phyloP scores from a whole-genome alignment of 2,329 filamentous ascomycete species.

The Exophiala sideris region DNA sequence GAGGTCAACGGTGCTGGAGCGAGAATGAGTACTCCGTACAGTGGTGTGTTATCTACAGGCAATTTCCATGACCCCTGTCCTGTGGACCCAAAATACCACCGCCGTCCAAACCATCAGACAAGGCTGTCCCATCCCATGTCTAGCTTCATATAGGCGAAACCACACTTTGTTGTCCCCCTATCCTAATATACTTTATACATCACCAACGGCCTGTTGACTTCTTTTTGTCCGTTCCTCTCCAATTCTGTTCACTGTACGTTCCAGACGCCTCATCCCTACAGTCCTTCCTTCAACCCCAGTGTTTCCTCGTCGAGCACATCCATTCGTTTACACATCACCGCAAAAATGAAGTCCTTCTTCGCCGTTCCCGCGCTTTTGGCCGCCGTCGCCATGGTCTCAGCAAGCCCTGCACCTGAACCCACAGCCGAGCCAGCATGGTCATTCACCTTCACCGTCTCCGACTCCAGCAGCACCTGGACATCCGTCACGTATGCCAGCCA shows the following conservation, averaged over 20 bases:
- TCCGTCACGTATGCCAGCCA: conserved; percentile 5
- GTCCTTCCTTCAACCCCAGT: background rate
- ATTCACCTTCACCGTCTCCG: conserved; percentile 21
- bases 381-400: conserved; percentile 9
- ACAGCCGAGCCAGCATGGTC: conserved; percentile 13
- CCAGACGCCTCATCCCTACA: background rate
- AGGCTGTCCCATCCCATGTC: conserved; percentile 15
- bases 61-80: conserved; percentile 19
- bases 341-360: conserved; percentile 22
- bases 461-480: conserved; percentile 18
- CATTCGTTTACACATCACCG: conserved; percentile 3
- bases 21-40: too few species aligned
- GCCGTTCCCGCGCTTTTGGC: conserved; percentile 21
- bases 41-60: background rate
- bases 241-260: background rate
- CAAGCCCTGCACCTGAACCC: too few species aligned
- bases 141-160: background rate
- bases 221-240: background rate
- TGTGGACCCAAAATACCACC: conserved; percentile 7
- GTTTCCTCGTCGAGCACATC: conserved; percentile 14
- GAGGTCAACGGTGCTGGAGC: too few species aligned
- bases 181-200: background rate
- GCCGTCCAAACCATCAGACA: conserved; percentile 4
- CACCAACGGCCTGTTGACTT: background rate
- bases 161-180: background rate